phyloP scores from a whole-genome alignment of 1,139 yeast species.

The Sugiyamaella sp. region DNA sequence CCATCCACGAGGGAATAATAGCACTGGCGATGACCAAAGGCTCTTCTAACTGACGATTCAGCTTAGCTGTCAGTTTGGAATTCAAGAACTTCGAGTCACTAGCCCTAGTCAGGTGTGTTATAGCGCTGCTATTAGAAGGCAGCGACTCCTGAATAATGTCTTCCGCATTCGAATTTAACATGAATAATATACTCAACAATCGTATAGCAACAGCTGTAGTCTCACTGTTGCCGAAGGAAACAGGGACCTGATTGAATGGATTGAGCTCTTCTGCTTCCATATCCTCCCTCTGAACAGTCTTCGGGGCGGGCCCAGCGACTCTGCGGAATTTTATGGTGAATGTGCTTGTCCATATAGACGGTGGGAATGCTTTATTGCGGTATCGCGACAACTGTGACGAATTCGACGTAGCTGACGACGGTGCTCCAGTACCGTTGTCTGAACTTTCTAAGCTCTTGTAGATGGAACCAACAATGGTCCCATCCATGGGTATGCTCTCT shows the following conservation, averaged over 20 bases:
- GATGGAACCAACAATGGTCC: slow-evolving; percentile 81
- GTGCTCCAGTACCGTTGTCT: slow-evolving; percentile 5
- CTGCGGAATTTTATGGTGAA: slow-evolving; percentile 59
- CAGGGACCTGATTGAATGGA: slow-evolving; percentile 36
- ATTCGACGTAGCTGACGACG: neutral
- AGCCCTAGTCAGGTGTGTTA: slow-evolving; percentile 29
- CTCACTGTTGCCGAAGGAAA: slow-evolving; percentile 47
- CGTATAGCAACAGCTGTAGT: slow-evolving; percentile 56
- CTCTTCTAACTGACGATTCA: slow-evolving; percentile 87
- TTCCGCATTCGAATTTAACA: slow-evolving; percentile 46
- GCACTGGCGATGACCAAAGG: slow-evolving; percentile 89
- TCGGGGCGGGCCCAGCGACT: slow-evolving; percentile 41
- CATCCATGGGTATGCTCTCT: slow-evolving; percentile 63
- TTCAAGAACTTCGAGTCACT: slow-evolving; percentile 61
- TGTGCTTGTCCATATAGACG: slow-evolving; percentile 57
- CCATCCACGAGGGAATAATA: slow-evolving; percentile 83
- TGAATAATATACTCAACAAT: slow-evolving; percentile 57
- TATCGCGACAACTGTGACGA: slow-evolving; percentile 1
- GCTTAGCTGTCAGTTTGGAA: slow-evolving; percentile 82
- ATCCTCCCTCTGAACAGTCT: slow-evolving; percentile 23
- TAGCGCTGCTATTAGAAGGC: neutral
- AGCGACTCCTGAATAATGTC: slow-evolving; percentile 1
- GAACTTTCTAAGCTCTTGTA: slow-evolving; percentile 54
- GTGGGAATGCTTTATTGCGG: slow-evolving; percentile 47
- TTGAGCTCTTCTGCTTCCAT: slow-evolving; percentile 43